A percentile compares a stretch with the other conserved stretches of the same genome.
Conservation (phyloP, 768 basidiomycete genomes). For the Suillus weaverae region DNA sequence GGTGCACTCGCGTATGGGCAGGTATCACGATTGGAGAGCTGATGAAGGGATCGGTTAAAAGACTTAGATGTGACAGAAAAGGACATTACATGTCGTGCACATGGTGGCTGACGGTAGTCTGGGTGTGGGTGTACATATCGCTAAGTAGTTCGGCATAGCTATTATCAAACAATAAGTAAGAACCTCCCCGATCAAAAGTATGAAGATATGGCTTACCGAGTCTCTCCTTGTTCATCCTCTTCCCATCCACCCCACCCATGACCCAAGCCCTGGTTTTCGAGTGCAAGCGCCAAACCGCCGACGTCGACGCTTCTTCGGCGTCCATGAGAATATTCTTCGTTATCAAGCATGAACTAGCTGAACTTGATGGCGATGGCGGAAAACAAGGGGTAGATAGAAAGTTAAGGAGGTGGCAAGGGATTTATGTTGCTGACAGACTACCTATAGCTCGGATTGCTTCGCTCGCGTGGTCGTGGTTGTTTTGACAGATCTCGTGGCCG, state of each 20-base stretch:
- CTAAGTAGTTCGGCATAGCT: constrained; percentile 81
- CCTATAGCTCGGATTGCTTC: constrained; percentile 25
- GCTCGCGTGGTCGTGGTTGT: constrained; percentile 33
- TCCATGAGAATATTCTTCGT: constrained; percentile 29
- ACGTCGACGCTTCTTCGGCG: constrained; percentile 83
- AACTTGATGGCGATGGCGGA: not conserved
- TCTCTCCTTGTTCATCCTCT: constrained; percentile 45
- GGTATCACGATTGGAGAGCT: constrained; percentile 52
- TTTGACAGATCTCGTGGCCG: constrained; percentile 30
- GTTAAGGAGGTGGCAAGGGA: constrained; percentile 11
- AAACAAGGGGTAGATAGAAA: not conserved
- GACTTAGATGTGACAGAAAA: not conserved
- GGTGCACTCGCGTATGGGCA: constrained; percentile 50
- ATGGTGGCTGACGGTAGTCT: constrained; percentile 64
- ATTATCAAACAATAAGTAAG: constrained; percentile 23
- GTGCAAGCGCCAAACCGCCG: constrained; percentile 83
- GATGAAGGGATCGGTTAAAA: constrained; percentile 21
- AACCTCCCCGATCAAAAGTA: not conserved
- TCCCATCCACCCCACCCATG: constrained; percentile 72
- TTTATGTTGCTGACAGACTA: constrained; percentile 15
- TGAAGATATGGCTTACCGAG: constrained; percentile 42
- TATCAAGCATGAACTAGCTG: constrained; percentile 25
- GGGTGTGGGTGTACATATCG: constrained; percentile 82
- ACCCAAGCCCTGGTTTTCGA: constrained; percentile 59
- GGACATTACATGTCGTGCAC: constrained; percentile 26